These are phyloP conservation scores for Thelonectria blattea DNA, from an alignment of 2,329 filamentous ascomycete species.

Conservation along the genomic window DNA sequence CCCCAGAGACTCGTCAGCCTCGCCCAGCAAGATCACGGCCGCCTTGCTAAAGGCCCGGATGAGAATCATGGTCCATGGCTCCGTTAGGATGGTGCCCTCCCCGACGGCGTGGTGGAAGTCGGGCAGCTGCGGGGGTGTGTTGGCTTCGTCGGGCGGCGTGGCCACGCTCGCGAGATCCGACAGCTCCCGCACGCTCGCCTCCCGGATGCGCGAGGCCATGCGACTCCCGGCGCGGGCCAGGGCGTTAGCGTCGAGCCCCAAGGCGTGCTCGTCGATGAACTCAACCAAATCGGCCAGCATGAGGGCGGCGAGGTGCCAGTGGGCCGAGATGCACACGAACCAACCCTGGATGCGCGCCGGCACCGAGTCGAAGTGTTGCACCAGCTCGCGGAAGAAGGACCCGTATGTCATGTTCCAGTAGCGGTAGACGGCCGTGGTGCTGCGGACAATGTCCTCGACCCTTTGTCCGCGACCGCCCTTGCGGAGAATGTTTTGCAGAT, in stretches of 20 bases:
- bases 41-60: constrained; percentile 60
- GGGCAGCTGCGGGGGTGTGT: constrained; percentile 34
- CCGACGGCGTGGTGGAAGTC: constrained; percentile 60
- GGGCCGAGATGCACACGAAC: constrained; percentile 62
- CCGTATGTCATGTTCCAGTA: constrained; percentile 61
- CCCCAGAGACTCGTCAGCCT: constrained; percentile 32
- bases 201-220: constrained; percentile 49
- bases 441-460: constrained; percentile 55
- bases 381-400: constrained; percentile 57
- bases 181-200: constrained; percentile 51
- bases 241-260: constrained; percentile 31
- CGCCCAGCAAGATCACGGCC: constrained; percentile 45
- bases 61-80: constrained; percentile 65
- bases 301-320: constrained; percentile 63
- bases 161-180: constrained; percentile 55
- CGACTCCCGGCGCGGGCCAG: constrained; percentile 33
- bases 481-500: constrained; percentile 57
- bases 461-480: constrained; percentile 42
- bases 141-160: constrained; percentile 38
- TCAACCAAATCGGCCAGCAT: constrained; percentile 61
- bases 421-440: constrained; percentile 55
- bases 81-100: constrained; percentile 60
- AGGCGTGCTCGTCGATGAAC: constrained; percentile 50
- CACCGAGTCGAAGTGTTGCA: constrained; percentile 54
- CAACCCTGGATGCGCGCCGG: constrained; percentile 62